Percentiles rank a stretch among this genome's conserved stretches.
phyloP scores from a whole-genome alignment of 805 yeast species.

The Metschnikowia matae region DNA sequence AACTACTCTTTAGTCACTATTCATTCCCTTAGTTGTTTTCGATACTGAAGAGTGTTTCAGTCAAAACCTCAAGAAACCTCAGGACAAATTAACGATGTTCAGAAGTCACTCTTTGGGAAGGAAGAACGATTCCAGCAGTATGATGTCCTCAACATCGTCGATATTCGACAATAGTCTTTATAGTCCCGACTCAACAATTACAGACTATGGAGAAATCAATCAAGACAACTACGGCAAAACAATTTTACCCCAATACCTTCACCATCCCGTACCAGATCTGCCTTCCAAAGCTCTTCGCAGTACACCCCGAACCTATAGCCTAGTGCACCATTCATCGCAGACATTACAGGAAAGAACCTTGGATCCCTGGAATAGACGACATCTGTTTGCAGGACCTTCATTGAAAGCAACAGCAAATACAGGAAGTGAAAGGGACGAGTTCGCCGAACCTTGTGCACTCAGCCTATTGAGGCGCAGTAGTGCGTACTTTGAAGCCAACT shows the following conservation, averaged over 20 bases:
- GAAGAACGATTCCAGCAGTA: slow-evolving; percentile 5
- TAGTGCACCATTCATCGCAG: neutral
- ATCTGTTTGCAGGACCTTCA: neutral
- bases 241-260: neutral
- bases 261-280: neutral
- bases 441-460: neutral
- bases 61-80: neutral
- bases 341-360: neutral
- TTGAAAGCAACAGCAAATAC: neutral
- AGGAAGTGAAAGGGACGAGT: neutral
- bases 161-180: slow-evolving; percentile 16
- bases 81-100: neutral
- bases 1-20: neutral
- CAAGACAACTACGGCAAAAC: neutral
- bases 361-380: neutral
- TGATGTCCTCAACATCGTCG: slow-evolving; percentile 10
- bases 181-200: slow-evolving; percentile 7
- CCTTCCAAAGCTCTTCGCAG: neutral
- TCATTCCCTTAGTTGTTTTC: neutral
- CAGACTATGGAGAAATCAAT: neutral
- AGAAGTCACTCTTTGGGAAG: neutral
- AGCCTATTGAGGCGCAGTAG: neutral
- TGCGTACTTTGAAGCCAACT: neutral
- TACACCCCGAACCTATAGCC: neutral
- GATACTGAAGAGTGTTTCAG: no score